A percentile compares a stretch with the other conserved stretches of the same genome.
These are phyloP conservation scores for Fimicolochytrium jonesii DNA, from an alignment of 192 early-diverging fungal species.

Conservation along the genomic window DNA sequence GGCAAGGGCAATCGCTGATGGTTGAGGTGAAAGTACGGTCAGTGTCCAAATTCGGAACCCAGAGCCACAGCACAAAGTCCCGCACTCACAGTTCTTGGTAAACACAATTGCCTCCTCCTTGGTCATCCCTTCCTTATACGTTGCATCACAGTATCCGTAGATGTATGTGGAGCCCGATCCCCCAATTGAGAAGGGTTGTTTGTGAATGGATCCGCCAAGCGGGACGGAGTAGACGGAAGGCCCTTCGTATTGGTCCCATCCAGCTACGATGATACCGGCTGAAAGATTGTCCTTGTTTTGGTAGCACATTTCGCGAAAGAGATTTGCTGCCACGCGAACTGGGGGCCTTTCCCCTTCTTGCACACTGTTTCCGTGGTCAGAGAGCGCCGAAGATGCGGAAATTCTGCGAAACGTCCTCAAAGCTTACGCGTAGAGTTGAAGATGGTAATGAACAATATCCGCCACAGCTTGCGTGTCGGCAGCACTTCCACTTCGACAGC, in stretches of 20 bases:
- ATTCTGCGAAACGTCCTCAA: not conserved
- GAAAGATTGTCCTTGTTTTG: slow-evolving; percentile 82
- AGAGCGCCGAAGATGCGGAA: not conserved
- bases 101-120: slow-evolving; percentile 85
- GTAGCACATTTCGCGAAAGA: slow-evolving; percentile 95
- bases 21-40: not conserved
- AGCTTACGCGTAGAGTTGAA: slow-evolving; percentile 80
- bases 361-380: slow-evolving; percentile 46
- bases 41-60: no score
- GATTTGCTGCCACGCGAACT: slow-evolving; percentile 77
- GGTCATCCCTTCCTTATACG: slow-evolving; percentile 75
- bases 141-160: slow-evolving; percentile 96
- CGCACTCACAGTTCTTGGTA: slow-evolving; percentile 83
- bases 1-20: slow-evolving; percentile 79
- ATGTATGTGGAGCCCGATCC: slow-evolving; percentile 96
- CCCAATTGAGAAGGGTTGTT: slow-evolving; percentile 88
- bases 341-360: slow-evolving; percentile 79
- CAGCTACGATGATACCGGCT: slow-evolving; percentile 96
- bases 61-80: no score
- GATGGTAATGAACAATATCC: slow-evolving; percentile 95
- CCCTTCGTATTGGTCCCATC: slow-evolving; percentile 91
- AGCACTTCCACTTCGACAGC: slow-evolving; percentile 95
- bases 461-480: slow-evolving; percentile 99
- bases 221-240: slow-evolving; percentile 86
- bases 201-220: slow-evolving; percentile 88